phyloP scores from a whole-genome alignment of 2,329 filamentous ascomycete genomes.

The Microsporum canis region DNA sequence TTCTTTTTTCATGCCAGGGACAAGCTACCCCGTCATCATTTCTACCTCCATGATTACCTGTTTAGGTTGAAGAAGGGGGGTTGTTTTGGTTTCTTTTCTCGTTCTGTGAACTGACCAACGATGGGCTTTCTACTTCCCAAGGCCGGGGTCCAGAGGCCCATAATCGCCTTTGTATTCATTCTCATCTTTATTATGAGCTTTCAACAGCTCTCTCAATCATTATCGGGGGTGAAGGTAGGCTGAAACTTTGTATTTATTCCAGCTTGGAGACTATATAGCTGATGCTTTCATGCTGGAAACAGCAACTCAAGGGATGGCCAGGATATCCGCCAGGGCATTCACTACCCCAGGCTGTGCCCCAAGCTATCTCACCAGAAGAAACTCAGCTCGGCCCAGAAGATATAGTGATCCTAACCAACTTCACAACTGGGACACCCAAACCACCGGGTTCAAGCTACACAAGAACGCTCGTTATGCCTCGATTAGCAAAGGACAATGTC shows the following conservation, averaged over 20 bases:
- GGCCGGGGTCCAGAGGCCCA: not conserved
- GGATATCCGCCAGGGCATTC: not conserved
- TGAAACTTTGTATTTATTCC: not conserved
- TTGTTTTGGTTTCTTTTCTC: not conserved
- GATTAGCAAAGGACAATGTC: constrained; percentile 41
- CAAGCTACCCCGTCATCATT: no score
- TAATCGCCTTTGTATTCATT: not conserved
- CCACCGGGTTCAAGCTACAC: constrained; percentile 40
- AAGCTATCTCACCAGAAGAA: not conserved
- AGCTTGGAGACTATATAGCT: not conserved
- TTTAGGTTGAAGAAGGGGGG: no score
- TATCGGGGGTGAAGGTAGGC: not conserved
- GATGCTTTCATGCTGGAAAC: not conserved
- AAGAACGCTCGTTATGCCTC: constrained; percentile 44
- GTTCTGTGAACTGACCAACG: not conserved
- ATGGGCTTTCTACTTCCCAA: not conserved
- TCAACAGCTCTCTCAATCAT: not conserved
- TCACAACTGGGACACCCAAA: constrained; percentile 28
- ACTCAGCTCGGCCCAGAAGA: not conserved
- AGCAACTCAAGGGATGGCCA: not conserved
- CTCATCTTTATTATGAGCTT: not conserved
- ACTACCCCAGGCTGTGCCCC: no score
- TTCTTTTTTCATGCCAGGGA: not conserved
- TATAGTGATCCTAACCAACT: not conserved
- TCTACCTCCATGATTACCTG: no score